Evolutionary conservation across 805 yeast genomes (phyloP), one percentile per base, ranked within the genome.

Genomic region (Ogataea saltuana): DNA sequence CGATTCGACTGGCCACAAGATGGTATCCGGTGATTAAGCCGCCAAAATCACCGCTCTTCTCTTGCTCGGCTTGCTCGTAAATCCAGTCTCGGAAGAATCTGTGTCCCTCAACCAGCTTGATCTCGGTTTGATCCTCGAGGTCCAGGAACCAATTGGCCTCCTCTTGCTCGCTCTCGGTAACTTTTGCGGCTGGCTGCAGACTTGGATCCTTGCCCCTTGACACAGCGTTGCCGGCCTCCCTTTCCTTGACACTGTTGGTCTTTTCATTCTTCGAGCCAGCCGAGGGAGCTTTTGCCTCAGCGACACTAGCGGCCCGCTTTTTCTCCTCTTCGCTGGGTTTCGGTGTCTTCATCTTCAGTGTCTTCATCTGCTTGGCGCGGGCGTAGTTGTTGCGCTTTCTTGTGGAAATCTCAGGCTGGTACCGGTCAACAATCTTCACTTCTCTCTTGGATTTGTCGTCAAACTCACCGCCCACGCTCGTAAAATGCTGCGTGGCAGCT

Each of bases 401-500:
- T 27, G 31, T 31, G 19, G 13, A 27, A 4, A 39, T 21, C 16
- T 47, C 53, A 1, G 58, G 58, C 13, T 40, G 41, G 33, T 52
- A 55, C 6, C 49, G 40, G 29, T 54, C 53, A 23, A 49, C 54
- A n/a, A 41, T 46, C 32, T 53, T 50, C 33, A 44, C 40, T 33
- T 45, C 41, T 21, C 51, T 39, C 23, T 40, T 45, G 23, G 32
- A 17, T 6, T 16, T 15, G 18, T 36, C 40, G 21, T 38, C 45
- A 16, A 50, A 39, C 10, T 30, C 37, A 16, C 48, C 49, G 4
- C 60, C 64, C 8, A 51, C 45, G 32, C 45, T 51, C 2, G 59
- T 50, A 31, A 63, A 60, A 42, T 48, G 51, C 20, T 44, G 40
- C 5, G 65, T 49, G 3, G 64, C 64, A 19, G 54, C 55, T 13